Conservation (phyloP, 1,284 basidiomycete species). For the Anthracocystis walkeri region DNA sequence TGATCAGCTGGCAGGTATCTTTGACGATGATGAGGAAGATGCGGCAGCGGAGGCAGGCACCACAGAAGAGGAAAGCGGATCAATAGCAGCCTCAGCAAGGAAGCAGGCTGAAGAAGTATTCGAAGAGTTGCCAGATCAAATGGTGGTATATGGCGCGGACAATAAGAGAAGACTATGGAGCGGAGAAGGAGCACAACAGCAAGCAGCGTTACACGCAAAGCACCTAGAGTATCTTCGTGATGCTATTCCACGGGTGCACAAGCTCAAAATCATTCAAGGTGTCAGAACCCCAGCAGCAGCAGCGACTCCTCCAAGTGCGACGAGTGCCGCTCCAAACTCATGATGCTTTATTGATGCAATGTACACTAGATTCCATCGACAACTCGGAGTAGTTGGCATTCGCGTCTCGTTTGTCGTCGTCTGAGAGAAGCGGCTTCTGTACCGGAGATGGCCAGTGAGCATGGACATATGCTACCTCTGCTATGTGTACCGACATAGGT, state of each 20-base stretch:
- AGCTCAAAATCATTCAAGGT: constrained; percentile 55
- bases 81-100: background rate
- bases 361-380: background rate
- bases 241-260: constrained; percentile 49
- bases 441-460: background rate
- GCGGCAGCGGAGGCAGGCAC: background rate
- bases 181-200: constrained; percentile 84
- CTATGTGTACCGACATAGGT: constrained; percentile 4
- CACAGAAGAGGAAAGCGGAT: background rate
- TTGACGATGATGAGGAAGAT: constrained; percentile 20
- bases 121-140: constrained; percentile 82
- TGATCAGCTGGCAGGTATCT: constrained; percentile 19
- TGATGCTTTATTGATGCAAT: background rate
- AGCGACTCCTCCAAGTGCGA: constrained; percentile 7
- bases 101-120: constrained; percentile 5
- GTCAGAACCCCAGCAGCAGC: constrained; percentile 19
- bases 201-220: constrained; percentile 83
- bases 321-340: background rate
- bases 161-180: constrained; percentile 84
- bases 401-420: background rate
- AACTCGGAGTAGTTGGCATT: background rate
- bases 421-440: background rate
- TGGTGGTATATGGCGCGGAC: constrained; percentile 82
- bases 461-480: background rate
- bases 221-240: constrained; percentile 90